Conservation (phyloP, 2,329 filamentous ascomycete genomes). For the Zymoseptoria ardabiliae region DNA sequence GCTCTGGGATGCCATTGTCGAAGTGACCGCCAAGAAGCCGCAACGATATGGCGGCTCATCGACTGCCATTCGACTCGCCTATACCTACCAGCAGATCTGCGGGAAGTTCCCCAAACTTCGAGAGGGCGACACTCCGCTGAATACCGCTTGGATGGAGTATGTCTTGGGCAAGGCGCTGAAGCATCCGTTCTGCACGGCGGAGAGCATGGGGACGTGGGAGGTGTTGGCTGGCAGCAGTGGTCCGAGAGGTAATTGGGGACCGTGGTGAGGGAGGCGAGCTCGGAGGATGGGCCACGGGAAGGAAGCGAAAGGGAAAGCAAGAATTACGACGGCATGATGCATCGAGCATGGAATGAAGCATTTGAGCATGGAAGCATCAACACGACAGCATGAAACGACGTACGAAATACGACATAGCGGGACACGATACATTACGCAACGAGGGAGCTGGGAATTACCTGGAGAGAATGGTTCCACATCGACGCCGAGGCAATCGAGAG, state of each 20-base stretch:
- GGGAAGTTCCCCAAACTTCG: conserved; percentile 20
- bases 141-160: conserved; percentile 23
- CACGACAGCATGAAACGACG: not conserved
- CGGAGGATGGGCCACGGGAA: not conserved
- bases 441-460: not conserved
- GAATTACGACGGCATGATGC: not conserved
- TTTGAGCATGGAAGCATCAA: not conserved
- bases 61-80: not conserved
- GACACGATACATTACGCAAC: not conserved
- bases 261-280: conserved; percentile 15
- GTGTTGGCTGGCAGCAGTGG: conserved; percentile 19
- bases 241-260: conserved; percentile 22
- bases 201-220: conserved; percentile 24
- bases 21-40: conserved; percentile 9
- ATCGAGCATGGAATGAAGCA: not conserved
- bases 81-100: conserved; percentile 12
- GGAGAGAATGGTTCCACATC: not conserved
- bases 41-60: conserved; percentile 2
- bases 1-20: conserved; percentile 20
- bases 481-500: not conserved
- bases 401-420: not conserved
- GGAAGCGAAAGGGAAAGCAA: not conserved
- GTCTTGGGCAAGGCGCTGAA: conserved; percentile 19
- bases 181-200: conserved; percentile 19
- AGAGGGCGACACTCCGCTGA: conserved; percentile 14